Conservation (phyloP, 345 rosid species). For the Hibiscus tridactylites region DNA sequence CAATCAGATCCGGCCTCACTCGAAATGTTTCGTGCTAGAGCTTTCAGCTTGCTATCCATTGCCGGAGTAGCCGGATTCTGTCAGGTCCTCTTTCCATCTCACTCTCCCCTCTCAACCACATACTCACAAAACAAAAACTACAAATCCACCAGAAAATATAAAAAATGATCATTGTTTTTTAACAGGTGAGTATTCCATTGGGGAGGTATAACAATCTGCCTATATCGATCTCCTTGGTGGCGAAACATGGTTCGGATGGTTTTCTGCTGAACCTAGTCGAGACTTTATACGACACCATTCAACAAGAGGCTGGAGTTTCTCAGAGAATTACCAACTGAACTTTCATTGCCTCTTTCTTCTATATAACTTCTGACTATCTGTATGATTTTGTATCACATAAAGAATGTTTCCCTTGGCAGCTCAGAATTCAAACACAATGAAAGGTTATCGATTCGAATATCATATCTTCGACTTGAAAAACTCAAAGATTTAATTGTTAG, state of each 20-base stretch:
- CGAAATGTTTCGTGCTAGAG: slow-evolving; percentile 45
- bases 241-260: slow-evolving; percentile 67
- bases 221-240: slow-evolving; percentile 57
- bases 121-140: neutral
- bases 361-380: neutral
- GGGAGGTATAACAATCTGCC: slow-evolving; percentile 54
- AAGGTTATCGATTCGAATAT: too few species aligned
- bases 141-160: neutral
- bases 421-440: neutral
- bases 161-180: neutral
- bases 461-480: too few species aligned
- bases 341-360: neutral
- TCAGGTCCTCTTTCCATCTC: slow-evolving; percentile 38
- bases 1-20: slow-evolving; percentile 39
- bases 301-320: slow-evolving; percentile 22
- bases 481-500: too few species aligned
- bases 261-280: slow-evolving; percentile 65
- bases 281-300: slow-evolving; percentile 29
- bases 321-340: neutral
- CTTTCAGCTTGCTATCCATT: slow-evolving; percentile 66
- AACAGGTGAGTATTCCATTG: slow-evolving; percentile 66
- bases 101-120: neutral
- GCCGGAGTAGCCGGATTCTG: slow-evolving; percentile 87
- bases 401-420: neutral
- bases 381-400: neutral